Conservation (phyloP, 2,329 filamentous ascomycete species). For the Aspergillus sp. region DNA sequence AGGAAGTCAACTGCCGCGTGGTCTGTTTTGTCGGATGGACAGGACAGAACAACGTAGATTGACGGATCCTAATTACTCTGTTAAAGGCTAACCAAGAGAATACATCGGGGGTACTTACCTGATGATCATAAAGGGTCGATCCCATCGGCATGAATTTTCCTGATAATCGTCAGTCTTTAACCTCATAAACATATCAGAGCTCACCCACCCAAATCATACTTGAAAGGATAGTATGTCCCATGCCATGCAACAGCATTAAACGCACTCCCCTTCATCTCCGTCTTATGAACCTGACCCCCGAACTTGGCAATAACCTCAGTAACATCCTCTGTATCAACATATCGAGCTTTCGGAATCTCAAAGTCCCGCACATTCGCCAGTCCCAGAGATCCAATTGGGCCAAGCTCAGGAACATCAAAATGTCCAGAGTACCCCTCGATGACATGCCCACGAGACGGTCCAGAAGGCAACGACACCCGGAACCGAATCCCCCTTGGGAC, state of each 20-base stretch:
- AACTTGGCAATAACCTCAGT: constrained; percentile 4
- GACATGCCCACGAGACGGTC: constrained; percentile 3
- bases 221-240: constrained; percentile 9
- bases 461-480: constrained; percentile 2
- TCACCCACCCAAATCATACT: constrained; percentile 6
- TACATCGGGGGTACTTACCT: background rate
- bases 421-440: constrained; percentile 7
- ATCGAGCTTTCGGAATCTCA: constrained; percentile 1
- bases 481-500: constrained; percentile 2
- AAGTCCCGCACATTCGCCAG: constrained; percentile 3
- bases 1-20: constrained; percentile 6
- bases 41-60: constrained; percentile 5
- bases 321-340: constrained; percentile 3
- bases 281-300: background rate
- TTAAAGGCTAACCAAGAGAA: background rate
- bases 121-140: constrained; percentile 7
- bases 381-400: constrained; percentile 2
- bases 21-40: constrained; percentile 4
- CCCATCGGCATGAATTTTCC: constrained; percentile 10
- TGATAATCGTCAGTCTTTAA: background rate
- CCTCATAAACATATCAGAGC: too few species aligned
- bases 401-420: constrained; percentile 6
- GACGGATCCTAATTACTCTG: background rate
- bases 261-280: constrained; percentile 5
- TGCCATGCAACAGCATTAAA: constrained; percentile 7